phyloP scores from a whole-genome alignment of 2,329 filamentous ascomycete species.

The Aspergillus neoniger region DNA sequence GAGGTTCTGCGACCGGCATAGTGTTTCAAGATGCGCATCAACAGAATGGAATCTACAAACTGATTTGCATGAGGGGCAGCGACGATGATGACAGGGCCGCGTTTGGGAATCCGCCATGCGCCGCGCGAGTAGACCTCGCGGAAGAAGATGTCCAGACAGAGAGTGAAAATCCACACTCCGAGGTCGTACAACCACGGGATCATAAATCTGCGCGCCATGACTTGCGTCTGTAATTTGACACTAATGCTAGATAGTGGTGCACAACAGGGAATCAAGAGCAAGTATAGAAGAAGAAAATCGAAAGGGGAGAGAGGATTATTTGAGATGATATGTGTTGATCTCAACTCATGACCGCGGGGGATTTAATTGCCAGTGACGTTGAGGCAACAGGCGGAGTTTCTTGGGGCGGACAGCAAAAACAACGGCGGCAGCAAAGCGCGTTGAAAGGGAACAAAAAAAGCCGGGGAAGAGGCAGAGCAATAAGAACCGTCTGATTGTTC shows the following conservation, averaged over 20 bases:
- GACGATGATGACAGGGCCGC: slow-evolving; percentile 90
- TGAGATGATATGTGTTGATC: background rate
- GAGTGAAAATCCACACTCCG: slow-evolving; percentile 51
- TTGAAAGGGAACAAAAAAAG: background rate
- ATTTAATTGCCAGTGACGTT: slow-evolving; percentile 5
- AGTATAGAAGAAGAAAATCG: background rate
- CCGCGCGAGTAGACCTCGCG: slow-evolving; percentile 93
- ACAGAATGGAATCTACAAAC: slow-evolving; percentile 93
- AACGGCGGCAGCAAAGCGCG: background rate
- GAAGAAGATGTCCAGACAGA: slow-evolving; percentile 95
- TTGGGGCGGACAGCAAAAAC: background rate
- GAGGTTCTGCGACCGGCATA: slow-evolving; percentile 87
- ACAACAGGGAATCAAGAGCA: background rate
- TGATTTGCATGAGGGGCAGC: slow-evolving; percentile 96
- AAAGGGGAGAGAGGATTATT: background rate
- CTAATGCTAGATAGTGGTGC: background rate
- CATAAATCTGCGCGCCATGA: slow-evolving; percentile 9
- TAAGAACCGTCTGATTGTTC: too few relatives aligned
- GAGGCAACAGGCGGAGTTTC: background rate
- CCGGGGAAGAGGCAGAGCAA: background rate
- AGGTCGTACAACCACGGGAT: slow-evolving; percentile 20
- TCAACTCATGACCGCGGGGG: slow-evolving; percentile 10
- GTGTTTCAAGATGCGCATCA: slow-evolving; percentile 85
- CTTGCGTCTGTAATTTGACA: slow-evolving; percentile 1
- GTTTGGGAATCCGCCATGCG: slow-evolving; percentile 89